phyloP scores from a whole-genome alignment of 768 basidiomycete genomes.

The Tylopilus felleus region DNA sequence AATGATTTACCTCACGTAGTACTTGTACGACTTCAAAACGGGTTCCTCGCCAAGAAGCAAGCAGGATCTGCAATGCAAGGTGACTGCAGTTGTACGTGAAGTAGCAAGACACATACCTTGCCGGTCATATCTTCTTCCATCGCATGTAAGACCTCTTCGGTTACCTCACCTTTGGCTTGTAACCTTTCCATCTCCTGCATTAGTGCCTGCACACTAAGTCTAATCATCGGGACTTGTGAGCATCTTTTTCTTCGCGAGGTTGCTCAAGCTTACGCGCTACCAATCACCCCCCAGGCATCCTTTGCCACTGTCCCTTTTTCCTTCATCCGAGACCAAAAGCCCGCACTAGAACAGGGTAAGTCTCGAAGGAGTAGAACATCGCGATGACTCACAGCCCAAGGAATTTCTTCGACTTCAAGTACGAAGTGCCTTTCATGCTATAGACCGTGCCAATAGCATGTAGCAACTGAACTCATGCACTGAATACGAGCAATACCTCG shows the following conservation, averaged over 20 bases:
- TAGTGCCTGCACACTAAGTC: conserved; percentile 25
- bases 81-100: background rate
- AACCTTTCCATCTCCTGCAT: conserved; percentile 83
- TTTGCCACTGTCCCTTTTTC: conserved; percentile 93
- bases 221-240: conserved; percentile 44
- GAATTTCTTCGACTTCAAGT: conserved; percentile 87
- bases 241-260: conserved; percentile 44
- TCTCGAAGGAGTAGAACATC: background rate
- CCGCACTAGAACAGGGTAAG: conserved; percentile 49
- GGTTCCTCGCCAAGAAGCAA: conserved; percentile 97
- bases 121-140: conserved; percentile 93
- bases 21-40: conserved; percentile 93
- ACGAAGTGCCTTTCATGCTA: conserved; percentile 88
- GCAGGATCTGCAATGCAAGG: conserved; percentile 59
- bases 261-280: conserved; percentile 71
- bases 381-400: conserved; percentile 70
- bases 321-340: conserved; percentile 91
- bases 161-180: conserved; percentile 84
- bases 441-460: conserved; percentile 92
- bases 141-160: conserved; percentile 80
- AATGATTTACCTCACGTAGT: conserved; percentile 55
- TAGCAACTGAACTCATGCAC: conserved; percentile 49
- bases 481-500: background rate
- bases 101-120: conserved; percentile 47
- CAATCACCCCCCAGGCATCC: conserved; percentile 95